Base-by-base conservation (phyloP, 768 basidiomycete genomes). In the Tubosaeta brunneosetosa region DNA sequence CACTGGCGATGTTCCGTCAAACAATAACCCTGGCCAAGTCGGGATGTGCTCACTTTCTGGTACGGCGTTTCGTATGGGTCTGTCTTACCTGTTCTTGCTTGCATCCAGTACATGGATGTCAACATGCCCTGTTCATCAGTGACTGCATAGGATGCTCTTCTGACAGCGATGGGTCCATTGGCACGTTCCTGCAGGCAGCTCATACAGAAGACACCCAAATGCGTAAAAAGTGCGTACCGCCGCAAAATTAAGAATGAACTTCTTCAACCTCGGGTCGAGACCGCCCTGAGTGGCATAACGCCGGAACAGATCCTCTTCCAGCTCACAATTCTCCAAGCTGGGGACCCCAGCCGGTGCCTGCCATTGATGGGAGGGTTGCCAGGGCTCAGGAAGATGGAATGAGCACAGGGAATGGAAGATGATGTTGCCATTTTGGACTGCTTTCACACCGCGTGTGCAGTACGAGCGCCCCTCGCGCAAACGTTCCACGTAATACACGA, bases 71-170 rank as follows among this genome's bases (percentile, higher is more conserved):
- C 83, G 63, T 87, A 87, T 58, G 77, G 74, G 1, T 85, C 83
- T 51, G 83, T 76, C 44, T 29, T 31, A 25, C 67, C 67, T 55
- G 82, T 77, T 54, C 79, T 77, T 3, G 88, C 84, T 63, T 83
- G 81, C 85, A 90, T 87, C 91, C 90, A 93, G 61, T 82, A 88
- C 78, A 84, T 81, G 50, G 76, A 77, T 16, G 74, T 73, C 27
- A 77, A 66, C 17, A 69, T 71, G 4, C 85, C 85, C 26, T 80
- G 75, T 27, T 69, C 66, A 3, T 72, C 62, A 17, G 70, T 58
- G 43, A 73, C 69, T 22, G 77, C 67, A 32, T 74, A 74, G 31
- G 66, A 70, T 0, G 82, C 85, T 27, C 71, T 66, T 68, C 80
- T 86, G 50, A 87, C 73, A 19, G 77, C 80, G 51, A 91, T 81